phyloP scores from a whole-genome alignment of 345 rosid species.

The Boechera stricta region DNA sequence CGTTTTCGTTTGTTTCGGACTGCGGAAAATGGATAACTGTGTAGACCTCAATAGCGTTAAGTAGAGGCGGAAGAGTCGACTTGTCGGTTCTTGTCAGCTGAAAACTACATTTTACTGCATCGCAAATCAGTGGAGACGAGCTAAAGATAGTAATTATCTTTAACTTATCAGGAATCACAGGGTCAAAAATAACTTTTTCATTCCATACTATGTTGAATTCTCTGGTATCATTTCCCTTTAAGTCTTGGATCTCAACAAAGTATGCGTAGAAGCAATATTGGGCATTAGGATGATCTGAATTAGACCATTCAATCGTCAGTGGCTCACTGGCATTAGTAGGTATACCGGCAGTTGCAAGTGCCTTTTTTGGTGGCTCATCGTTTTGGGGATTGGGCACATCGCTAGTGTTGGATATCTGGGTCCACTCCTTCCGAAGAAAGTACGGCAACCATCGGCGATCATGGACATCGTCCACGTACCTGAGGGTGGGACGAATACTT shows the following conservation, averaged over 20 bases:
- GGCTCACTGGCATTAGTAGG: constrained; percentile 29
- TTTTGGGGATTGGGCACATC: fast-evolving
- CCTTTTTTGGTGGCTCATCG: constrained; percentile 12
- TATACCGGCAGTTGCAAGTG: constrained; percentile 29
- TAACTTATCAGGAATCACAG: neutral
- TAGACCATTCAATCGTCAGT: neutral
- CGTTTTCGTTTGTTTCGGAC: constrained; percentile 37
- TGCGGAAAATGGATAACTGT: constrained; percentile 32
- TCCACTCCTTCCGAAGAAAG: neutral
- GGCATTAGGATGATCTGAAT: no score
- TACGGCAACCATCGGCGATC: constrained; percentile 48
- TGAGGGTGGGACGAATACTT: neutral
- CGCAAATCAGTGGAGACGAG: neutral
- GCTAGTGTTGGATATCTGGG: neutral
- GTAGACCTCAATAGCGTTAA: constrained; percentile 44
- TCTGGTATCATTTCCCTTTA: constrained; percentile 36
- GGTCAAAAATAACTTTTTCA: neutral
- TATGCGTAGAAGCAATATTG: constrained; percentile 28
- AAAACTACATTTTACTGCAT: neutral
- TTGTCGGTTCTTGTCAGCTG: constrained; percentile 25
- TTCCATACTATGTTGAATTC: constrained; percentile 35
- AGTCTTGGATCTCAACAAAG: constrained; percentile 13
- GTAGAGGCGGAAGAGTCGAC: constrained; percentile 46
- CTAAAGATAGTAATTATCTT: constrained; percentile 1
- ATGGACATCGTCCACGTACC: constrained; percentile 40